phyloP scores from a whole-genome alignment of 2,329 filamentous ascomycete genomes.

The Botrytis aclada region DNA sequence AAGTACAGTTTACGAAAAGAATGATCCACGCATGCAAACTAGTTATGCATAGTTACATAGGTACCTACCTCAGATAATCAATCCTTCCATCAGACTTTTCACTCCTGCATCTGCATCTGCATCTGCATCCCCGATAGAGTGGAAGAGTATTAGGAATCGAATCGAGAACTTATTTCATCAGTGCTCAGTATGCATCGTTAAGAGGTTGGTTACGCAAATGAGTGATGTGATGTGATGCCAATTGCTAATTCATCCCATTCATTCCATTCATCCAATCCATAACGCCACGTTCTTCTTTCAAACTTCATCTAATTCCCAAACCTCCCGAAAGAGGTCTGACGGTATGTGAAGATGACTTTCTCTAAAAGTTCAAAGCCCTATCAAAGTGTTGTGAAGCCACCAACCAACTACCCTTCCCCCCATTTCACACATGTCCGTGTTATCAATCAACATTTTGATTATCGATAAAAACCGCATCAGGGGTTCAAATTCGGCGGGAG shows the following conservation, averaged over 20 bases:
- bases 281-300: neutral
- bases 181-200: neutral
- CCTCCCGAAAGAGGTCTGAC: neutral
- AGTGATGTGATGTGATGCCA: neutral
- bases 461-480: slow-evolving; percentile 1
- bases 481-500: neutral
- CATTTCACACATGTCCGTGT: neutral
- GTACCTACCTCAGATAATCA: neutral
- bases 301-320: neutral
- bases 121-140: neutral
- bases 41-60: neutral
- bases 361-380: neutral
- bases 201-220: neutral
- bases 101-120: neutral
- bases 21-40: neutral
- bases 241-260: neutral
- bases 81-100: slow-evolving; percentile 1
- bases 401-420: neutral
- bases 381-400: neutral
- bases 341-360: neutral
- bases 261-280: neutral
- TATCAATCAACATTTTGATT: slow-evolving; percentile 5
- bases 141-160: neutral
- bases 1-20: neutral
- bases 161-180: neutral